Evolutionary conservation across 345 rosid species (phyloP), one percentile per base, ranked within the genome.

Genomic region (Rhizophora mangle): DNA sequence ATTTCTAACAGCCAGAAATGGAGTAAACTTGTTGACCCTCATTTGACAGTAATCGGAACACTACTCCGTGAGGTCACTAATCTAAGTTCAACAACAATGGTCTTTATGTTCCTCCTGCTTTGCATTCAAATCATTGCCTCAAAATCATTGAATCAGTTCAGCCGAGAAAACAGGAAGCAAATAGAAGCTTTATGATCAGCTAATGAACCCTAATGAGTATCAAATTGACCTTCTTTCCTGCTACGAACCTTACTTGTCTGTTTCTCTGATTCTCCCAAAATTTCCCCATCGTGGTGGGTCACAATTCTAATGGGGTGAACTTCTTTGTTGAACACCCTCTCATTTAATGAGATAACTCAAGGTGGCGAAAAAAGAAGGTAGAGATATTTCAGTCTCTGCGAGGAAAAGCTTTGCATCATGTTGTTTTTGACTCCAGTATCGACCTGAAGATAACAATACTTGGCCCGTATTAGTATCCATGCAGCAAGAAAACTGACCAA

Each of bases 351-450:
- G 72, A 74, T 43, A 32, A 74, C 77, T 0, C n/a, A 72, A 68
- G 72, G 39, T 5, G 77, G 77, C 15, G 77, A 74, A 69, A 74
- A 74, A 51, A 74, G 77, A 26, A 74, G 77, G 56, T 74, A 74
- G 3, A 74, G 63, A 54, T 74, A 74, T 36, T 74, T 74, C 37
- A 74, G 77, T 74, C 72, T 74, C 77, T 1, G 72, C 77, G 1
- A 68, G 72, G 77, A 74, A 74, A 74, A 74, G 60, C 77, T 74
- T 52, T 74, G 77, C 77, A 74, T 74, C 77, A 62, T 74, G 68
- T 74, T 74, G 77, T 74, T 72, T 29, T 74, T 74, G 30, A 32
- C 63, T 4, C 72, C 77, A 3, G 68, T 62, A 32, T 74, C 62
- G 39, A 74, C 77, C 77, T 74, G 72, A 54, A 56, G 24, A 26